A percentile compares a stretch with the other conserved stretches of the same genome.
These are phyloP conservation scores for Amorphotheca resinae DNA, from an alignment of 495 filamentous ascomycete species.

Conservation along the genomic window DNA sequence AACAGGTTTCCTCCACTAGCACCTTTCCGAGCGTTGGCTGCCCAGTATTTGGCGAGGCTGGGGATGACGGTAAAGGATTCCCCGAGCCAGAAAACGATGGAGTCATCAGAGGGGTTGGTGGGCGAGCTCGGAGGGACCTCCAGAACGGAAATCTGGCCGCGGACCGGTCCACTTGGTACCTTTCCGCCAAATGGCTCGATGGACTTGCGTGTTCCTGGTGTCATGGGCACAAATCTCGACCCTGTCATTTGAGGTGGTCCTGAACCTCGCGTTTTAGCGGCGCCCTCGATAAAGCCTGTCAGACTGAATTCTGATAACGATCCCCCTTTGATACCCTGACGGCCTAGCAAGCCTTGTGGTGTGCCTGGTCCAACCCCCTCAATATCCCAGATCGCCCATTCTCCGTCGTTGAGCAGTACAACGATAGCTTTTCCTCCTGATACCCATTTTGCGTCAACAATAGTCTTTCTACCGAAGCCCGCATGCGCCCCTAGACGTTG, in stretches of 20 bases:
- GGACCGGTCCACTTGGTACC: conserved; percentile 20
- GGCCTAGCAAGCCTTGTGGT: conserved; percentile 41
- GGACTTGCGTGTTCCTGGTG: conserved; percentile 59
- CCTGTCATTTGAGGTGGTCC: conserved; percentile 27
- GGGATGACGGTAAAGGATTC: conserved; percentile 49
- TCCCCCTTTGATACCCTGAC: conserved; percentile 51
- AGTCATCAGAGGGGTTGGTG: conserved; percentile 45
- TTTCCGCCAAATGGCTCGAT: conserved; percentile 19
- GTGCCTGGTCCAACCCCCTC: conserved; percentile 50
- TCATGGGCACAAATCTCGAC: conserved; percentile 68
- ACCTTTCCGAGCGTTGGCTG: conserved; percentile 42
- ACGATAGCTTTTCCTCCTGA: conserved; percentile 66
- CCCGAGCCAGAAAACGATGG: conserved; percentile 55
- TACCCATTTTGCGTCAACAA: conserved; percentile 77
- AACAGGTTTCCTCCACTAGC: conserved; percentile 44
- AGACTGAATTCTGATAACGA: conserved; percentile 56
- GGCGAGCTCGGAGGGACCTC: conserved; percentile 31
- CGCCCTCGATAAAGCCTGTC: conserved; percentile 49
- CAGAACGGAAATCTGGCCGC: conserved; percentile 56
- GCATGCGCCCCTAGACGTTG: conserved; percentile 25
- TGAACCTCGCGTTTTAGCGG: conserved; percentile 11
- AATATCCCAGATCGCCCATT: conserved; percentile 92
- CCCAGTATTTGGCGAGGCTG: conserved; percentile 54
- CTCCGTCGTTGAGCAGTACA: conserved; percentile 65
- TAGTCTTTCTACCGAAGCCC: conserved; percentile 48